Evolutionary conservation across 106 monocot species (phyloP).

Genomic region (Dendrobium officinale): DNA sequence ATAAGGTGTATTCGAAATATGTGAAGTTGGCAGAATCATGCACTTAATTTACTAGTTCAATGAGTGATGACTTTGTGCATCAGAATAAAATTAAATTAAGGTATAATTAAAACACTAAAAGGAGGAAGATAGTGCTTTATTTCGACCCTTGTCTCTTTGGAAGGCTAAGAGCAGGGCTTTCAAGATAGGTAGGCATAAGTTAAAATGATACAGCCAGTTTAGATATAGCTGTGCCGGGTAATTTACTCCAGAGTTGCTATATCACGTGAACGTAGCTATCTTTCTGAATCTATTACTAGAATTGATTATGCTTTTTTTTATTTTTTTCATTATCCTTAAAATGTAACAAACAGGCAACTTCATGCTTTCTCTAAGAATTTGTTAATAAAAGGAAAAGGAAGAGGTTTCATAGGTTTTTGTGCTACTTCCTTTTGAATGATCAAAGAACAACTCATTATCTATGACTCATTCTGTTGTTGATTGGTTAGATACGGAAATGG

Average conservation of each 20-base stretch:
- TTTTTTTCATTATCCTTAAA: background rate
- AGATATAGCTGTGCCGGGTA: background rate
- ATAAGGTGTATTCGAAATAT: background rate
- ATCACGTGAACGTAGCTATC: background rate
- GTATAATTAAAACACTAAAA: background rate
- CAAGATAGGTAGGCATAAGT: too few relatives aligned
- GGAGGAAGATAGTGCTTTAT: background rate
- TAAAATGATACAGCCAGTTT: background rate
- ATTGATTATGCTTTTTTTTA: background rate
- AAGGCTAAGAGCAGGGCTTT: background rate
- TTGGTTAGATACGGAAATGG: constrained; percentile 8
- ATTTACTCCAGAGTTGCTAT: background rate
- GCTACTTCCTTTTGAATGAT: background rate
- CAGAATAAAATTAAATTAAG: background rate
- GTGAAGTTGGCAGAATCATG: background rate
- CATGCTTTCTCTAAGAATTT: background rate
- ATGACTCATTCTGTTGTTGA: background rate
- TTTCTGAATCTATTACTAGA: background rate
- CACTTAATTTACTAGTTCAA: background rate
- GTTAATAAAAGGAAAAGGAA: background rate
- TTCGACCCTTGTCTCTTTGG: background rate
- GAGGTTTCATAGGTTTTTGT: background rate
- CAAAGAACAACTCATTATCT: background rate
- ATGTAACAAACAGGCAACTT: background rate
- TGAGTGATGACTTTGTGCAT: background rate